Conservation (phyloP, 169 alveolate genomes). For the Cryptosporidium tyzzeri region DNA sequence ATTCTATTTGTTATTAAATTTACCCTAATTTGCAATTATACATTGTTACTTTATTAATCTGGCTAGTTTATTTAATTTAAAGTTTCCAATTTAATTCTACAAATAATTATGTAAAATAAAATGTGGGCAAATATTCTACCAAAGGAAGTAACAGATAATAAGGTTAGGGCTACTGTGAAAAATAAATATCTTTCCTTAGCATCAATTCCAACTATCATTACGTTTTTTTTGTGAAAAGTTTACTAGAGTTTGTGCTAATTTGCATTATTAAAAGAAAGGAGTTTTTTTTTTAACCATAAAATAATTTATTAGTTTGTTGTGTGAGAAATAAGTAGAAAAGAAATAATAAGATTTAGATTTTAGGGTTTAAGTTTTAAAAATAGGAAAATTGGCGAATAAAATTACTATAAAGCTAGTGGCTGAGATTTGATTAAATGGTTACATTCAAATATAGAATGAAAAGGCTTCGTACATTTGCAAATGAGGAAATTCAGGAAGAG, state of each 20-base stretch:
- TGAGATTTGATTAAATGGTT: slow-evolving; percentile 7
- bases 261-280: not conserved
- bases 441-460: slow-evolving; percentile 44
- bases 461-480: slow-evolving; percentile 30
- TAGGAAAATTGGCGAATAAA: not conserved
- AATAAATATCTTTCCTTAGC: not conserved
- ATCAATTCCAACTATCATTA: not conserved
- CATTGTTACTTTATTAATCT: too few species aligned
- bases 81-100: too few species aligned
- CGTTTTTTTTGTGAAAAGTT: slow-evolving; percentile 4
- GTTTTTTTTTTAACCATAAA: not conserved
- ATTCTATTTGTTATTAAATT: not conserved
- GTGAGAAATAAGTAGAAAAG: not conserved
- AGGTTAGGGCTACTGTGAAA: not conserved
- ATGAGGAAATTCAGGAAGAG: slow-evolving; percentile 27
- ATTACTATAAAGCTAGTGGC: too few species aligned
- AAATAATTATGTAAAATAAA: too few species aligned
- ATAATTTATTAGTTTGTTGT: not conserved
- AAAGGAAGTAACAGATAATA: not conserved
- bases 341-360: slow-evolving; percentile 32
- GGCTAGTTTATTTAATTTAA: too few species aligned
- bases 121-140: not conserved
- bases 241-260: not conserved
- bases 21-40: not conserved
- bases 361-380: slow-evolving; percentile 47